Conservation (phyloP, 176 grass and related monocot genomes). For the Miscanthus lutarioriparius region DNA sequence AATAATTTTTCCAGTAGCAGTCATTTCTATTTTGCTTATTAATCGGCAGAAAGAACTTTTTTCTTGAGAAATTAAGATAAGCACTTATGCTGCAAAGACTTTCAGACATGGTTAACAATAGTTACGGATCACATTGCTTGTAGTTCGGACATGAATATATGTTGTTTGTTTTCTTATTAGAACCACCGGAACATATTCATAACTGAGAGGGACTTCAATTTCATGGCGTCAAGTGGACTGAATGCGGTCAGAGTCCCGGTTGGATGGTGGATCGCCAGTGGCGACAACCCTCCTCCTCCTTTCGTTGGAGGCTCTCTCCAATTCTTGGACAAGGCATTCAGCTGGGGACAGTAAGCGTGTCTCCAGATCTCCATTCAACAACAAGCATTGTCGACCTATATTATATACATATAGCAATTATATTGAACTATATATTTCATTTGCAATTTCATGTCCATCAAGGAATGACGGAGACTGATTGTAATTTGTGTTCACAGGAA, state of each 20-base stretch:
- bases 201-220: slow-evolving; percentile 39
- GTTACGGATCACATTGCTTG: background rate
- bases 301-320: slow-evolving; percentile 56
- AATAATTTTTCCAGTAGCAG: no score
- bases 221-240: slow-evolving; percentile 30
- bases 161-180: slow-evolving; percentile 26
- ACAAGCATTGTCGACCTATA: no score
- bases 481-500: background rate
- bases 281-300: slow-evolving; percentile 51
- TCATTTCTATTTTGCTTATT: no score
- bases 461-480: background rate
- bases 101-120: background rate
- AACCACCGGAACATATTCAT: slow-evolving; percentile 50
- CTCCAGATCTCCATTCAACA: background rate
- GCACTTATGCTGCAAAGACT: background rate
- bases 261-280: slow-evolving; percentile 65
- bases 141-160: background rate
- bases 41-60: background rate
- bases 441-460: background rate
- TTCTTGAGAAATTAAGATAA: background rate
- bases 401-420: no score
- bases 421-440: no score
- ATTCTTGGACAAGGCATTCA: slow-evolving; percentile 53
- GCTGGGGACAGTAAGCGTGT: slow-evolving; percentile 48
- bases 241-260: slow-evolving; percentile 56